Evolutionary conservation across 176 grass and related monocot species (phyloP).

Genomic region (Oryza rufipogon): DNA sequence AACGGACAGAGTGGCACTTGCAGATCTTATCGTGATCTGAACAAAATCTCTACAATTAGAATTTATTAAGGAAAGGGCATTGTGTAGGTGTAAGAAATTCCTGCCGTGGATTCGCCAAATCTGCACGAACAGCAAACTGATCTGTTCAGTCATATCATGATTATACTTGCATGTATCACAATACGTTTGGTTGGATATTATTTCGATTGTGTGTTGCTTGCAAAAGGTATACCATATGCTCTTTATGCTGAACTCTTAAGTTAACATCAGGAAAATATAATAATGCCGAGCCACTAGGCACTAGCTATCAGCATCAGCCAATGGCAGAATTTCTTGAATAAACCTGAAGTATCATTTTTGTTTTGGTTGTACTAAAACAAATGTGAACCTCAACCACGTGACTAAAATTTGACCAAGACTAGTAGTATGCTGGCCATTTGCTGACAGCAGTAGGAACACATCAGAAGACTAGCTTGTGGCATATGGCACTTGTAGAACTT

Average conservation of each 20-base stretch:
- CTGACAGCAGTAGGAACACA: constrained; percentile 26
- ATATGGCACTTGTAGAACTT: neutral
- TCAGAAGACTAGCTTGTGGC: neutral
- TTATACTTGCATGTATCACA: constrained; percentile 3
- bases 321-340: neutral
- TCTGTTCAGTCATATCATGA: neutral
- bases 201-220: neutral
- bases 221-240: neutral
- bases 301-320: neutral
- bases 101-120: constrained; percentile 38
- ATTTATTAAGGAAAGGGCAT: constrained; percentile 36
- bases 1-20: neutral
- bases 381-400: constrained; percentile 22
- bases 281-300: neutral
- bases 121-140: constrained; percentile 9
- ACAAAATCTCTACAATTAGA: constrained; percentile 13
- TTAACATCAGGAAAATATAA: neutral
- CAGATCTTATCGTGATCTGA: constrained; percentile 40
- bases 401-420: constrained; percentile 13
- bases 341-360: neutral
- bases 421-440: neutral
- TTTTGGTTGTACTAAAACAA: neutral
- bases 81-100: constrained; percentile 8
- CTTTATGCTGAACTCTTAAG: neutral
- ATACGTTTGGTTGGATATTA: neutral